Base-by-base conservation (phyloP, 768 basidiomycete species). In the Boletus sensibilis region DNA sequence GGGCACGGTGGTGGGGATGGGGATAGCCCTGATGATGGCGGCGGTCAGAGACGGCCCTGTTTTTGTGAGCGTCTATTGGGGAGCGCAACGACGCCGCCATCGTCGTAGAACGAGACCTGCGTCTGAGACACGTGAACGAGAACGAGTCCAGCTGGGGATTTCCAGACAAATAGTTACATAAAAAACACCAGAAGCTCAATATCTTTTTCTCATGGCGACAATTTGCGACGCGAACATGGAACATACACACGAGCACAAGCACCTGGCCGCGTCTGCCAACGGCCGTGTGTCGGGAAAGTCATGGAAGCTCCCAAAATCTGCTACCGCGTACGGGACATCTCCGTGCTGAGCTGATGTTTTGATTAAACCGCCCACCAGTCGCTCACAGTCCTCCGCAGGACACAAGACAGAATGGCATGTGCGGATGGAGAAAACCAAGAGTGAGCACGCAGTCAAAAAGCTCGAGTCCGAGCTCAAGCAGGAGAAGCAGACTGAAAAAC, bases 381-480 rank as follows among this genome's bases (percentile, higher is more conserved):
- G 89, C 31, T 83, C 90, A 5, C 82, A 88, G 67, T 77, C 88
- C 13, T 83, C 82, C 38, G 70, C 76, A 12, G 87, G 82, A 55
- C 77, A 87, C 51, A 90, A 85, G 70, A 79, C 86, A 3, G 86
- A 79, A 70, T 92, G 87, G 84, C 78, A 83, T 52, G 79, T 82
- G 34, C 79, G 91, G 37, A 89, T 90, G 81, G 77, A 82, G 57
- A 83, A 84, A 66, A 82, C 83, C 25, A 82, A 82, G 67, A 82
- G 82, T 64, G 81, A 81, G 20, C 76, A 77, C 38, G 87, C 91
- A 20, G 79, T 88, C 58, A 92, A 90, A 71, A 85, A 87, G 67
- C 75, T 93, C 31, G 78, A 91, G 70, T 65, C 70, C 11, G 90
- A 91, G 60, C 78, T 93, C 60, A 87, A 82, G 67, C 85, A 88